A percentile compares a stretch with the other conserved stretches of the same genome.
Conservation (phyloP, 805 yeast genomes). For the Maudiozyma serrabonitensis region DNA sequence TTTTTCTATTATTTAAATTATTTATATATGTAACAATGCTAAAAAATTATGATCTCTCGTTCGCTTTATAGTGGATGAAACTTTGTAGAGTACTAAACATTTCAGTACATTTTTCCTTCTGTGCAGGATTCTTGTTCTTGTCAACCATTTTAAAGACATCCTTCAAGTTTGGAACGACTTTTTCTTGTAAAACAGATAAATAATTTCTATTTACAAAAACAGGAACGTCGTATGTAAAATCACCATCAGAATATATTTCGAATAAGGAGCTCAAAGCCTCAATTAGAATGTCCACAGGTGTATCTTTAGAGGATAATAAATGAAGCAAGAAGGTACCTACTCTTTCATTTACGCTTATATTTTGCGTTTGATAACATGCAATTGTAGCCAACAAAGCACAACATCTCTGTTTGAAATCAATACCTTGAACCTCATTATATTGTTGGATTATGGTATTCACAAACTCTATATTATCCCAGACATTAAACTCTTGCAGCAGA, state of each 20-base stretch:
- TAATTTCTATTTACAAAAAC: conserved; percentile 52
- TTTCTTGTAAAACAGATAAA: conserved; percentile 32
- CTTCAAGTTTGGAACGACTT: conserved; percentile 39
- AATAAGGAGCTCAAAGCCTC: conserved; percentile 59
- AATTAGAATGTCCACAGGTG: conserved; percentile 36
- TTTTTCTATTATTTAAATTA: neutral
- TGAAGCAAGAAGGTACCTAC: conserved; percentile 38
- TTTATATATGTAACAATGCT: neutral
- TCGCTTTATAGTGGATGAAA: conserved; percentile 66
- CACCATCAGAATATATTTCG: conserved; percentile 72
- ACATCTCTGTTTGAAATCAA: conserved; percentile 31
- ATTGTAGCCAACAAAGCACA: conserved; percentile 45
- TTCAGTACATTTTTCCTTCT: conserved; percentile 59
- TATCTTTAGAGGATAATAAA: conserved; percentile 16
- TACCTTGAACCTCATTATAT: conserved; percentile 10
- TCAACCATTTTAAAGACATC: conserved; percentile 53
- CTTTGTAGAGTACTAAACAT: conserved; percentile 56
- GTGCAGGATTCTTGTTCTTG: conserved; percentile 45
- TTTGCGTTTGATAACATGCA: conserved; percentile 38
- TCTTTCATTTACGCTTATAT: conserved; percentile 33
- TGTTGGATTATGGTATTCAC: conserved; percentile 16
- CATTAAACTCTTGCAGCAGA: conserved; percentile 10
- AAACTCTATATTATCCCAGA: conserved; percentile 23
- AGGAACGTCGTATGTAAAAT: conserved; percentile 54
- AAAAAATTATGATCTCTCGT: conserved; percentile 28